Evolutionary conservation across 2,329 filamentous ascomycete genomes (phyloP), one percentile per base, ranked within the genome.

Genomic region (Talaromyces sp.): DNA sequence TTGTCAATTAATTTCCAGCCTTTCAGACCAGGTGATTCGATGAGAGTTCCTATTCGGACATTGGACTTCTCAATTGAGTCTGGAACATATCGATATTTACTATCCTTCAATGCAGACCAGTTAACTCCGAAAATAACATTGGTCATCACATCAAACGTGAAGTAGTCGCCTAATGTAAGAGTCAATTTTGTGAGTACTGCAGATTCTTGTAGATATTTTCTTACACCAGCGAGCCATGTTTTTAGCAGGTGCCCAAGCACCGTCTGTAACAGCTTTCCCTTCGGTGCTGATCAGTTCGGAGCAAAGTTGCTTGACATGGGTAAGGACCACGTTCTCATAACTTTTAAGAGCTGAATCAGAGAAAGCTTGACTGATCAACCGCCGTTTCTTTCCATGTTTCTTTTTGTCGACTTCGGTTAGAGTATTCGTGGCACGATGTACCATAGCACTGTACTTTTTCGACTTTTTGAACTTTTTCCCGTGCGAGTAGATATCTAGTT

Each of bases 111-210:
- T 4, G 61, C 56, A 27, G 63, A 59, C 44, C 55, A 67, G 11
- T 54, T 57, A 39, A 57, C 60, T 0, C 65, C 64, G 51, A 67
- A 69, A 25, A 70, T 58, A 22, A 70, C 57, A 54, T 60, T 79
- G 13, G 79, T 79, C 77, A 84, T 82, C 60, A 83, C 77, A 61
- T 84, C 81, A 63, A 83, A 80, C 9, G 53, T 55, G n/a, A 11
- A 78, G 75, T 42, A 82, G 67, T 62, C 78, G n/a, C 28, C 53
- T 55, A 19, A 15, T 13, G 2, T 17, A 4, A n/a, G 19, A 33
- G 17, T 15, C 32, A 13, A 17, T 13, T 22, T 39, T 27, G 19
- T 17, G 11, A 36, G 15, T 55, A n/a, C 5, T 22, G 15, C 3
- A 39, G 8, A 25, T 32, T 28, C 13, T 13, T 36, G 22, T 25